These are phyloP conservation scores for Oxytropis ochrocephala DNA, from an alignment of 306 rosid genomes.

Conservation along the genomic window DNA sequence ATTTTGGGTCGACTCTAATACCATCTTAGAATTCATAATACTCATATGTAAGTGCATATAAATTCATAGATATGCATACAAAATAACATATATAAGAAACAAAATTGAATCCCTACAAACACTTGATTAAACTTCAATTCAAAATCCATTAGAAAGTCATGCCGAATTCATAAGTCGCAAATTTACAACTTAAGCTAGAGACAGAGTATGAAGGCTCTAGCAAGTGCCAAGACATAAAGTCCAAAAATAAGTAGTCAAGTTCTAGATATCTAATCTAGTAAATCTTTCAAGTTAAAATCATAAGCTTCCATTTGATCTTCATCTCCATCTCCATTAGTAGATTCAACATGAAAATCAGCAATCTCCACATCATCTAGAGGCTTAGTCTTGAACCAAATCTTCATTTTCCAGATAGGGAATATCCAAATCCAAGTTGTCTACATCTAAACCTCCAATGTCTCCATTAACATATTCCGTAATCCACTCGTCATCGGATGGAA, in stretches of 20 bases:
- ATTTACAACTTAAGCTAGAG: background rate
- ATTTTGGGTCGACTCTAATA: too few relatives aligned
- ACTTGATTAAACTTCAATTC: background rate
- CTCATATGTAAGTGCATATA: background rate
- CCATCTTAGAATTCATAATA: background rate
- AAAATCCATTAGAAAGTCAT: background rate
- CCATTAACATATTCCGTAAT: background rate
- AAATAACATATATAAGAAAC: background rate
- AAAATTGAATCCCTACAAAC: background rate
- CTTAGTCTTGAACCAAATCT: background rate
- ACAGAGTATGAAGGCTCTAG: background rate
- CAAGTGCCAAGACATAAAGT: background rate
- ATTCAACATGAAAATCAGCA: background rate
- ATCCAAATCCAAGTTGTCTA: background rate
- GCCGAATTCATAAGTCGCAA: background rate
- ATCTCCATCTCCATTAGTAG: background rate
- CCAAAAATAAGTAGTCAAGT: background rate
- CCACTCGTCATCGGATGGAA: background rate
- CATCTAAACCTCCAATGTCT: background rate
- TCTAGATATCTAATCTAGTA: background rate
- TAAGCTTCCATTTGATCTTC: background rate
- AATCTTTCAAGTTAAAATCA: background rate
- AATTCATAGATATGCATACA: background rate
- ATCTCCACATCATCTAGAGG: background rate
- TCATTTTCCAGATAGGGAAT: background rate